These are phyloP conservation scores for Leccinum longicurvipes DNA, from an alignment of 768 basidiomycete species.

Conservation along the genomic window DNA sequence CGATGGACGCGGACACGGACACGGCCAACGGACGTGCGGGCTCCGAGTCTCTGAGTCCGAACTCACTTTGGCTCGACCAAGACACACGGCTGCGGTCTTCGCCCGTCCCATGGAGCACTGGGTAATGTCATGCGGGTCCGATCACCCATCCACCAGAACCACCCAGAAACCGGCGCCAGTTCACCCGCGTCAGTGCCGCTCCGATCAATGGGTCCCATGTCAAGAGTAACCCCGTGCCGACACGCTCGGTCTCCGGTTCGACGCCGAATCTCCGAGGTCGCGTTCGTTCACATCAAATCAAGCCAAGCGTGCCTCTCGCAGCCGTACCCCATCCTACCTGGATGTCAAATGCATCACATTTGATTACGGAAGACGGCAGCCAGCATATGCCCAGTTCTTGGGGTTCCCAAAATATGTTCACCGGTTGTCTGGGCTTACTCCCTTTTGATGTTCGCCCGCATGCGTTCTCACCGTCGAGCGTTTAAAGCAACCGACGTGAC, in stretches of 20 bases:
- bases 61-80: too few species aligned
- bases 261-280: not conserved
- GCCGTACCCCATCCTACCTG: not conserved
- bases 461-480: not conserved
- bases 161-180: too few species aligned
- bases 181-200: not conserved
- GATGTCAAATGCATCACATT: not conserved
- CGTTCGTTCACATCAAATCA: not conserved
- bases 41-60: too few species aligned
- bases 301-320: not conserved
- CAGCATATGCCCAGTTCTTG: not conserved
- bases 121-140: too few species aligned
- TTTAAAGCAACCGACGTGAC: not conserved
- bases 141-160: too few species aligned
- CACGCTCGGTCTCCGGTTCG: not conserved
- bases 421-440: not conserved
- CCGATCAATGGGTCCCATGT: not conserved
- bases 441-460: not conserved
- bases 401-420: not conserved
- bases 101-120: too few species aligned
- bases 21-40: too few species aligned
- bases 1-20: too few species aligned
- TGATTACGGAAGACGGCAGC: not conserved
- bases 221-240: not conserved
- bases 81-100: not conserved